Conservation (phyloP, 345 rosid species). For the Firmiana major region DNA sequence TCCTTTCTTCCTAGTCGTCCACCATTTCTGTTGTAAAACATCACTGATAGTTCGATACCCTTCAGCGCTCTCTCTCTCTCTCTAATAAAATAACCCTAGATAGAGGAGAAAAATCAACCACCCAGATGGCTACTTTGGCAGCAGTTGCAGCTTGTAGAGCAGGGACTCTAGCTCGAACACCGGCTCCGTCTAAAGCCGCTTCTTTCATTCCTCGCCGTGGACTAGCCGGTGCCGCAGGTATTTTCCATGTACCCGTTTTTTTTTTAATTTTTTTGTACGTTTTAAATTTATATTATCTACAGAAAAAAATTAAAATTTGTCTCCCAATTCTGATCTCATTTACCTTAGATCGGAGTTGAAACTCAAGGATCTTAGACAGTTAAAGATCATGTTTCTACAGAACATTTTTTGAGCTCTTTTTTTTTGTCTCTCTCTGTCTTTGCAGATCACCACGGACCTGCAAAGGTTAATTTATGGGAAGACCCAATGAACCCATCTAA, state of each 20-base stretch:
- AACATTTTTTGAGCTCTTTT: background rate
- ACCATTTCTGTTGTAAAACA: background rate
- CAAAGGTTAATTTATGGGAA: constrained; percentile 71
- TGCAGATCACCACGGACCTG: constrained; percentile 85
- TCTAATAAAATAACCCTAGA: background rate
- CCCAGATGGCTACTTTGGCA: constrained; percentile 46
- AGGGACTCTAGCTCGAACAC: constrained; percentile 29
- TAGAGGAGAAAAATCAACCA: background rate
- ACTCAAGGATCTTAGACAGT: background rate
- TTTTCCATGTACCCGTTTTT: background rate
- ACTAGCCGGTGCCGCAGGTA: constrained; percentile 84
- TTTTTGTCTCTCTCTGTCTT: background rate
- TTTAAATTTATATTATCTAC: background rate
- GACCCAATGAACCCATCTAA: constrained; percentile 80
- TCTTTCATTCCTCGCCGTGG: constrained; percentile 65
- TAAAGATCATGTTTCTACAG: background rate
- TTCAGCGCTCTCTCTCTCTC: background rate
- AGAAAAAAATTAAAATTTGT: background rate
- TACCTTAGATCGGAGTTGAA: background rate
- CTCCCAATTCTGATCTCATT: constrained; percentile 18
- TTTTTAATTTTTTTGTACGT: background rate
- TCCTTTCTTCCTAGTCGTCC: background rate
- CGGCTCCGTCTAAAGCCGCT: constrained; percentile 32
- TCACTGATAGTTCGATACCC: too few species aligned
- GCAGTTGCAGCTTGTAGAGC: constrained; percentile 51